phyloP scores from a whole-genome alignment of 345 rosid genomes.

The Bretschneidera sinensis region DNA sequence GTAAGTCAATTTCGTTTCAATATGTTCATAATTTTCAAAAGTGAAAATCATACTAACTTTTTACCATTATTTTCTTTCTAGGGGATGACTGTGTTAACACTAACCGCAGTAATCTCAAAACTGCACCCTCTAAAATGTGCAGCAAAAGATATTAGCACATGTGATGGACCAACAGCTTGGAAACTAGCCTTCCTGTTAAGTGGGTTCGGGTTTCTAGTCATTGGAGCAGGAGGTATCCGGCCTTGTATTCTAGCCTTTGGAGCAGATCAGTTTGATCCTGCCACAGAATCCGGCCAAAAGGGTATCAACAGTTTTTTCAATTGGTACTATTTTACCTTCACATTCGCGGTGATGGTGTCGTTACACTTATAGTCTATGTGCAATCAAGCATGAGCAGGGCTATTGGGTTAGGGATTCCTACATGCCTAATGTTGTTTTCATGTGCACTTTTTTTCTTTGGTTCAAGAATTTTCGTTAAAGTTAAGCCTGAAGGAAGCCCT shows the following conservation, averaged over 20 bases:
- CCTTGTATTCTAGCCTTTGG: constrained; percentile 45
- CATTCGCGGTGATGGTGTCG: constrained; percentile 26
- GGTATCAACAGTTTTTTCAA: constrained; percentile 38
- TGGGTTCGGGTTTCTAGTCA: constrained; percentile 24
- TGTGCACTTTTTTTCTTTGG: constrained; percentile 33
- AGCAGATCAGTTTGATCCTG: constrained; percentile 40
- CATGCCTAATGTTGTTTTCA: constrained; percentile 32
- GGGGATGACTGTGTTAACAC: constrained; percentile 29
- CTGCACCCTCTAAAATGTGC: constrained; percentile 30
- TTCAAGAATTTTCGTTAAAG: constrained; percentile 27
- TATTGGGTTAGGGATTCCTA: constrained; percentile 31
- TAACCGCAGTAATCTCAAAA: constrained; percentile 30
- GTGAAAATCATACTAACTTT: too few relatives aligned
- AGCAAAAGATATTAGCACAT: neutral
- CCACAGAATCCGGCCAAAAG: constrained; percentile 25
- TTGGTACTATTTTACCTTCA: constrained; percentile 39
- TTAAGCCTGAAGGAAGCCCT: constrained; percentile 42
- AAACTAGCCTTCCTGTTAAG: constrained; percentile 20
- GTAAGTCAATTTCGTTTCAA: too few relatives aligned
- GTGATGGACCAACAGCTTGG: constrained; percentile 22
- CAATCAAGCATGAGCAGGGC: constrained; percentile 36
- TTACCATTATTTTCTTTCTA: neutral
- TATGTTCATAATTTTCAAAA: too few relatives aligned
- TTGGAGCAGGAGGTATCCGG: constrained; percentile 44
- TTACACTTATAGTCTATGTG: constrained; percentile 28